Conservation (phyloP, 148 eudicot species). For the Vaccinium corymbosum region DNA sequence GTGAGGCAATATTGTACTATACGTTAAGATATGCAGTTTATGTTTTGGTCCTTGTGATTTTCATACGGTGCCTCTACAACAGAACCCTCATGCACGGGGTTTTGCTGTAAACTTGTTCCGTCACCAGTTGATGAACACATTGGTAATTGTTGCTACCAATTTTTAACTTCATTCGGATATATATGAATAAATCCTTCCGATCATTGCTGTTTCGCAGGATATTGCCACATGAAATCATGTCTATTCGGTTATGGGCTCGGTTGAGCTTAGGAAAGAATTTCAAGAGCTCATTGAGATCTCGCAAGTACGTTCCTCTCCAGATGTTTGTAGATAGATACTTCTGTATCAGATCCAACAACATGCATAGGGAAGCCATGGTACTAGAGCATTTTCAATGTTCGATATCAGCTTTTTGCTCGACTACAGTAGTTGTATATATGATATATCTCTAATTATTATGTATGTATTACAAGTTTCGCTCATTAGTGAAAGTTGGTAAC, state of each 20-base stretch:
- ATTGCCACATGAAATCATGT: neutral
- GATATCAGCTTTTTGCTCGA: neutral
- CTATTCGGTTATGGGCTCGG: neutral
- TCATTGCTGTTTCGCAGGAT: conserved; percentile 1
- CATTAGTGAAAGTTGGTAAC: neutral
- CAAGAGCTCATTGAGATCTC: neutral
- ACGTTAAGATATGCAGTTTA: neutral
- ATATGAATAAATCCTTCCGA: neutral
- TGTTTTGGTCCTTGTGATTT: neutral
- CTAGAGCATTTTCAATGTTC: neutral
- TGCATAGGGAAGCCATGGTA: neutral
- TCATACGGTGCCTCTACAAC: neutral
- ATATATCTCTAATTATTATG: neutral
- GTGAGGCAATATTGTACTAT: neutral
- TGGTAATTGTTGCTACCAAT: neutral
- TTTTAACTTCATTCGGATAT: neutral
- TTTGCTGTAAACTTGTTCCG: neutral
- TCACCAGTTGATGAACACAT: neutral
- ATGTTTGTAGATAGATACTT: neutral
- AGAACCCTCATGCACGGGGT: neutral
- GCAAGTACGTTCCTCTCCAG: neutral
- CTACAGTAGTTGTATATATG: neutral
- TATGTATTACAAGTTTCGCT: neutral
- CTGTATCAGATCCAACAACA: neutral
- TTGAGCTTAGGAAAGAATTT: neutral